Conservation (phyloP, 1,284 basidiomycete species). For the Salmacisia buchloeana region DNA sequence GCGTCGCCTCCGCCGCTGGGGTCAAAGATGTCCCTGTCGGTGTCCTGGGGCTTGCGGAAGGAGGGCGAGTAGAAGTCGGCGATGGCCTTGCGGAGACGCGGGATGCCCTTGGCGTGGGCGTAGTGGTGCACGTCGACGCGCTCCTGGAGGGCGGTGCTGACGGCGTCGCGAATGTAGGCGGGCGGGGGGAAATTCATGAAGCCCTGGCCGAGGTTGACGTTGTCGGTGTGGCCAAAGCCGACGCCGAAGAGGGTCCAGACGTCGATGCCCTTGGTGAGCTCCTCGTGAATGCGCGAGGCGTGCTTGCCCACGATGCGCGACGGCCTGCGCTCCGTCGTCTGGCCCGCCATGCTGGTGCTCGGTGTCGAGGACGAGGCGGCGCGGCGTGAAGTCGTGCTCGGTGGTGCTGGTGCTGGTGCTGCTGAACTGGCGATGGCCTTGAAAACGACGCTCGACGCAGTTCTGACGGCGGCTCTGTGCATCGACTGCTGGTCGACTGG, state of each 20-base stretch:
- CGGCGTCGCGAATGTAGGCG: constrained; percentile 28
- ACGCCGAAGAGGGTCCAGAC: constrained; percentile 50
- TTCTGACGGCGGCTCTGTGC: too few relatives aligned
- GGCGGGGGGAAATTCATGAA: constrained; percentile 50
- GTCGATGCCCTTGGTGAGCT: constrained; percentile 36
- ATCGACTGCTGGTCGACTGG: too few relatives aligned
- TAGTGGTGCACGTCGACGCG: constrained; percentile 48
- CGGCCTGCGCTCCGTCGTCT: constrained; percentile 7
- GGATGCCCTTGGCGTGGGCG: constrained; percentile 42
- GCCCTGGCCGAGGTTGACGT: constrained; percentile 47
- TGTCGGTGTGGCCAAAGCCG: constrained; percentile 39
- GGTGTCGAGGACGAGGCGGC: too few relatives aligned
- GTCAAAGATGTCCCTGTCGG: constrained; percentile 24
- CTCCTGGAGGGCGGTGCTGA: constrained; percentile 20
- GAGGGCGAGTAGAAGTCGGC: constrained; percentile 25
- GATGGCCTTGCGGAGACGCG: constrained; percentile 37
- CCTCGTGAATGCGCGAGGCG: constrained; percentile 27
- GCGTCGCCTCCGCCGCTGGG: constrained; percentile 19
- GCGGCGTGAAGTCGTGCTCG: too few relatives aligned
- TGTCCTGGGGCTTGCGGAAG: constrained; percentile 26
- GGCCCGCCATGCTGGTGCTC: too few relatives aligned
- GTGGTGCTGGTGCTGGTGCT: too few relatives aligned
- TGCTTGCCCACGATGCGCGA: not conserved
- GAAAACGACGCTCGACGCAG: too few relatives aligned
- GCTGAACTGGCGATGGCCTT: too few relatives aligned